Percentiles rank a stretch among this genome's conserved stretches.
These are phyloP conservation scores for Phylloporus rhodoxanthus DNA, from an alignment of 768 basidiomycete genomes.

Conservation along the genomic window DNA sequence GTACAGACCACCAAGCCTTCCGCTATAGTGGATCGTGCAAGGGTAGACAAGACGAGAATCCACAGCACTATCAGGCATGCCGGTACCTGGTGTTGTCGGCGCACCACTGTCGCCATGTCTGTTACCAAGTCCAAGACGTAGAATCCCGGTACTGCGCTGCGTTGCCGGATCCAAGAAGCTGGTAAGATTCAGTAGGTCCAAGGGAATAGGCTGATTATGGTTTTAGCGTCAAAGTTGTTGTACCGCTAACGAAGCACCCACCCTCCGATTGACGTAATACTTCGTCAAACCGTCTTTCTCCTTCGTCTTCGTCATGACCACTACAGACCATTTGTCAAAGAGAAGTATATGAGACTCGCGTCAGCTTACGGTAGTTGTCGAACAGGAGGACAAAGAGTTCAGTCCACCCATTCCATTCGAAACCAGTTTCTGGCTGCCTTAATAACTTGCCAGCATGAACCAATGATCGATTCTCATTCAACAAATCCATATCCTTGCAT, in stretches of 20 bases:
- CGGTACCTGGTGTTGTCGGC: constrained; percentile 24
- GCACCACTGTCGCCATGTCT: constrained; percentile 26
- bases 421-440: constrained; percentile 82
- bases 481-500: constrained; percentile 79
- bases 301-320: constrained; percentile 84
- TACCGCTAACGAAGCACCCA: constrained; percentile 31
- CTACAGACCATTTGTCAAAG: constrained; percentile 35
- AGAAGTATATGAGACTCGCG: neutral
- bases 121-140: constrained; percentile 51
- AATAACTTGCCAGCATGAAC: constrained; percentile 79
- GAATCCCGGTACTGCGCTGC: constrained; percentile 65
- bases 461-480: constrained; percentile 75
- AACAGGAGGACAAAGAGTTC: constrained; percentile 89
- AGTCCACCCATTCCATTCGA: constrained; percentile 85
- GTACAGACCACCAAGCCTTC: constrained; percentile 79
- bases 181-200: constrained; percentile 82
- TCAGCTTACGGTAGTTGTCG: constrained; percentile 81
- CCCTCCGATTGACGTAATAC: constrained; percentile 77
- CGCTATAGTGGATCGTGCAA: constrained; percentile 84
- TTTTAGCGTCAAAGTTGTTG: neutral
- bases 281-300: constrained; percentile 70
- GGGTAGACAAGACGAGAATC: constrained; percentile 82
- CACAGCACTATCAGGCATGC: constrained; percentile 35
- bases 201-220: constrained; percentile 70
- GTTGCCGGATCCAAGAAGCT: constrained; percentile 78